Conservation (phyloP, 495 filamentous ascomycete genomes). For the Aspergillus carlsbadensis region DNA sequence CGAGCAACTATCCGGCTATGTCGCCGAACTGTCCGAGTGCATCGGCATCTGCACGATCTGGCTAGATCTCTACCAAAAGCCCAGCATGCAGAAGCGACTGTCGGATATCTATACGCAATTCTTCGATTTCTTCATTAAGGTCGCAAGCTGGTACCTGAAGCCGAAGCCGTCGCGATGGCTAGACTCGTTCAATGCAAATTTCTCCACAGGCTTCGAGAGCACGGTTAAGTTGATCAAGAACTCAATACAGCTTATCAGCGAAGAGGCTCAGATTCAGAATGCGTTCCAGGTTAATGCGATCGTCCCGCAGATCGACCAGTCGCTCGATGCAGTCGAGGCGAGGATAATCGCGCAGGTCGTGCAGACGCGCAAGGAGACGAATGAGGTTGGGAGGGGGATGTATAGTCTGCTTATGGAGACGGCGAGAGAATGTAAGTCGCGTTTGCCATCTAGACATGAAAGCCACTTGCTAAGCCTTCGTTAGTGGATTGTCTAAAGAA, state of each 20-base stretch:
- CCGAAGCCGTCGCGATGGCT: neutral
- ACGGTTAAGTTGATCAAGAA: neutral
- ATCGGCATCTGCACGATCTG: neutral
- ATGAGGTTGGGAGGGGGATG: neutral
- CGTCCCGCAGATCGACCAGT: neutral
- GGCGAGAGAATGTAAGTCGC: neutral
- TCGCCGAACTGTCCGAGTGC: neutral
- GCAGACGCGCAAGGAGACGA: neutral
- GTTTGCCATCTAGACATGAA: too few species aligned
- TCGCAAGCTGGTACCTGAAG: neutral
- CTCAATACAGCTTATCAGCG: neutral
- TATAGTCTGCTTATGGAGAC: neutral
- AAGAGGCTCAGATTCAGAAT: neutral
- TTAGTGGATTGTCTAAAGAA: neutral
- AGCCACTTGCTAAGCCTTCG: too few species aligned
- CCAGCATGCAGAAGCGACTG: neutral
- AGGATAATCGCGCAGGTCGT: neutral
- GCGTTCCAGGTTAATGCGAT: neutral
- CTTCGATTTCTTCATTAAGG: slow-evolving; percentile 1
- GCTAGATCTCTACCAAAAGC: neutral
- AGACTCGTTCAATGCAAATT: neutral
- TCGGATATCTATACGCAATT: neutral
- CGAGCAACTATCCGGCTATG: neutral
- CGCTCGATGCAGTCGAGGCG: neutral
- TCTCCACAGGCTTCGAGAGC: neutral